phyloP scores from a whole-genome alignment of 495 filamentous ascomycete species.

The Neurospora africana region DNA sequence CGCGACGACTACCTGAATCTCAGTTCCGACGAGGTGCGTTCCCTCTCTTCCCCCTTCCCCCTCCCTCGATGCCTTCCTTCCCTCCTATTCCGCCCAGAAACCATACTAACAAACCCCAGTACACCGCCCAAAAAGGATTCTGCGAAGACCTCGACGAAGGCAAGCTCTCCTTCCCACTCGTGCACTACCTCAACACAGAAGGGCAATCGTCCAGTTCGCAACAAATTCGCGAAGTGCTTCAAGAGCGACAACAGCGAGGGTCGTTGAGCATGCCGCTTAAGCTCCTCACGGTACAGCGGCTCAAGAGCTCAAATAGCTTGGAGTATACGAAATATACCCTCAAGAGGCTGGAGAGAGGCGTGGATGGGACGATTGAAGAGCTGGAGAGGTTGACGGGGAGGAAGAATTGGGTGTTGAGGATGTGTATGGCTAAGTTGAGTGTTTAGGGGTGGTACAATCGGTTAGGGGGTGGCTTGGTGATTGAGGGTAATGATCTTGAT shows the following conservation, averaged over 20 bases:
- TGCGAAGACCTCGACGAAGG: slow-evolving; percentile 48
- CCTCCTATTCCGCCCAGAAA: no score
- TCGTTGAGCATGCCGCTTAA: background rate
- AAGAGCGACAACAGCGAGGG: background rate
- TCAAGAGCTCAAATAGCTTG: background rate
- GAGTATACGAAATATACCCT: background rate
- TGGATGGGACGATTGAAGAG: background rate
- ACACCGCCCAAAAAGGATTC: slow-evolving; percentile 43
- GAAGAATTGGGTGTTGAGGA: background rate
- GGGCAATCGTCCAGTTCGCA: background rate
- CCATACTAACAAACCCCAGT: slow-evolving; percentile 13
- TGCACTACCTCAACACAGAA: slow-evolving; percentile 11
- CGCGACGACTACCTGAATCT: slow-evolving; percentile 86
- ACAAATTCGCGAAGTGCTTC: background rate
- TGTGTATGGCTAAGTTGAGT: background rate
- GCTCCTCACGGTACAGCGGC: background rate
- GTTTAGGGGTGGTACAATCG: background rate
- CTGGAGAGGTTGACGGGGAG: background rate
- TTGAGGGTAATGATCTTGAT: no score
- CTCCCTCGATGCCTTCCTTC: no score
- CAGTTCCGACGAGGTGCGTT: slow-evolving; percentile 6
- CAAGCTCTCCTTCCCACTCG: slow-evolving; percentile 46
- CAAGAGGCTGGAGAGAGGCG: background rate
- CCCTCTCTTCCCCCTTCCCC: background rate
- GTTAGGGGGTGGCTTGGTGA: no score